Evolutionary conservation across 2,329 filamentous ascomycete genomes (phyloP).

Genomic region (Aspergillus brasiliensis): DNA sequence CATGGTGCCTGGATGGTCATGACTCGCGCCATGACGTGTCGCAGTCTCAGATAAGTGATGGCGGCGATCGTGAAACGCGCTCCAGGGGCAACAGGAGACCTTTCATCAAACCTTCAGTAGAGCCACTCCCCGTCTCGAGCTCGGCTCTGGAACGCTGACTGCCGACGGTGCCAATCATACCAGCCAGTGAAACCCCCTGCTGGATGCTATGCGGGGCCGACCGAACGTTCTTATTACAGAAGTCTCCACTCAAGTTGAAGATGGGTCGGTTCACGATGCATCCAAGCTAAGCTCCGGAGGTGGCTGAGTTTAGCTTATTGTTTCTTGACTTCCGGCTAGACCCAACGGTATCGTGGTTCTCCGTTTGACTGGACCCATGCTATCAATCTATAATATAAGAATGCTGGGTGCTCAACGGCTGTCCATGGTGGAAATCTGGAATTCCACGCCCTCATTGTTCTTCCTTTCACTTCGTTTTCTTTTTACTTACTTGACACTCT

Average conservation of each 20-base stretch:
- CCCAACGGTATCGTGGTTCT: no score
- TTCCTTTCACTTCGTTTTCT: neutral
- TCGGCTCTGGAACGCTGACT: neutral
- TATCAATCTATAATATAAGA: neutral
- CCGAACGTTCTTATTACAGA: no score
- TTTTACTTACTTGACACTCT: constrained; percentile 2
- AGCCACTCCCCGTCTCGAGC: no score
- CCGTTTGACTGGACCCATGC: no score
- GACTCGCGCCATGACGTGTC: no score
- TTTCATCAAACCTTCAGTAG: no score
- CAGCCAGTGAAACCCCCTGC: no score
- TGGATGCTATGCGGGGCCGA: no score
- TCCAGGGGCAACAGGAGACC: no score
- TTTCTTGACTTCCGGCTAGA: neutral
- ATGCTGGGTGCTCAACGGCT: neutral
- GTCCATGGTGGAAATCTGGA: neutral
- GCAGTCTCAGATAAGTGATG: no score
- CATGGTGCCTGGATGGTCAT: no score
- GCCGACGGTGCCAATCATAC: neutral
- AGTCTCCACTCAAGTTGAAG: neutral
- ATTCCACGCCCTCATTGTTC: neutral
- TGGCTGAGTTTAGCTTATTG: constrained; percentile 1
- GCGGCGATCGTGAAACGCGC: no score
- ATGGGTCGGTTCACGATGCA: neutral
- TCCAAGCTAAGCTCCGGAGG: constrained; percentile 1